A percentile compares a stretch with the other conserved stretches of the same genome.
phyloP scores from a whole-genome alignment of 148 eudicot species.

The Fagopyrum homotropicum region DNA sequence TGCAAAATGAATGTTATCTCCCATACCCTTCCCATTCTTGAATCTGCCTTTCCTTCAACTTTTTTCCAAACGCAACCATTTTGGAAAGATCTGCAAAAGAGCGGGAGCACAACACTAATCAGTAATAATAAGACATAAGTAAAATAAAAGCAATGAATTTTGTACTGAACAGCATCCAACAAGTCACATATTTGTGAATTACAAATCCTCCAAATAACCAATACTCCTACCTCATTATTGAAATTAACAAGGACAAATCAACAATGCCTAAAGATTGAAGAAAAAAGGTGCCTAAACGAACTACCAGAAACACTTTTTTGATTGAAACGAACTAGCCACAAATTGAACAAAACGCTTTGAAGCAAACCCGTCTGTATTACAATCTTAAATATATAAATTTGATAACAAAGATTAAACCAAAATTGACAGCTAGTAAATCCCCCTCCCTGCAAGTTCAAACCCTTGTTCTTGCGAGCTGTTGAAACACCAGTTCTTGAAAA shows the following conservation, averaged over 20 bases:
- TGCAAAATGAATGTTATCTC: neutral
- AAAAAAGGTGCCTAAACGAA: neutral
- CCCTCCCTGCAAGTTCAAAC: neutral
- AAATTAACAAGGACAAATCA: neutral
- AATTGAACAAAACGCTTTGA: neutral
- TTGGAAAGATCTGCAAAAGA: conserved; percentile 20
- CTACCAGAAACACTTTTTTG: neutral
- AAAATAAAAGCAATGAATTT: neutral
- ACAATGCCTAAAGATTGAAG: neutral
- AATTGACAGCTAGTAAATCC: neutral
- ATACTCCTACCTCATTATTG: neutral
- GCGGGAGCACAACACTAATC: neutral
- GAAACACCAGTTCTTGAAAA: neutral
- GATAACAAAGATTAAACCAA: neutral
- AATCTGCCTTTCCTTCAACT: conserved; percentile 82
- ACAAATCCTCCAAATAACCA: neutral
- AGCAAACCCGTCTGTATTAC: neutral
- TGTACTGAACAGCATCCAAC: neutral
- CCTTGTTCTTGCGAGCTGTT: neutral
- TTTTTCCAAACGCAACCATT: conserved; percentile 90
- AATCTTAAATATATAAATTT: neutral
- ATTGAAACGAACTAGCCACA: too few species aligned
- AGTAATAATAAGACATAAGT: neutral
- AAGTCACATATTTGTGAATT: neutral
- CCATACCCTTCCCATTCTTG: conserved; percentile 93